Base-by-base conservation (phyloP, 495 filamentous ascomycete species). In the Opeltia flavorubescens region DNA sequence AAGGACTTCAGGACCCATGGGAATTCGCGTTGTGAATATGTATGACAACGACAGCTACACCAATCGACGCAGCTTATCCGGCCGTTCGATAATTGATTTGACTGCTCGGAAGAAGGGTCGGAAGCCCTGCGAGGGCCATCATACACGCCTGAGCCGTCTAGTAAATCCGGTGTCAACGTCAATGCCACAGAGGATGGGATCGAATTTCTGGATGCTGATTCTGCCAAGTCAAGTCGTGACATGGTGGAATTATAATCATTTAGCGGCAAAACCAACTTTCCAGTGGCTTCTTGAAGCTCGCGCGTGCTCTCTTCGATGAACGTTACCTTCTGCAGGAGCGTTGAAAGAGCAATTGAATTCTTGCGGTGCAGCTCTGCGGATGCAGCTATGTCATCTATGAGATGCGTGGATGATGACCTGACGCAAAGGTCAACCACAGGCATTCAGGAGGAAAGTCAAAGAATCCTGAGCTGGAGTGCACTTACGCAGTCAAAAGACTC, bases 11-110 rank as follows among this genome's bases (percentile, higher is more conserved):
- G 24, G 9, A 27, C 4, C 39, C 46, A 45, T 9, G 50, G 50
- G 5, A 33, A 48, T 30, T 15, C 40, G 31, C 48, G 8, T 6
- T 7, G 44, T n/a, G 15, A 38, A 12, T 18, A 23, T 2, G 23
- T 21, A 43, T 52, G 50, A 15, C 50, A 52, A 8, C 13, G 5
- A 43, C 50, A 52, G 33, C 50, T 52, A 31, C 50, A 52, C 46
- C 45, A 52, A 9, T 26, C 31, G 11, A 24, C 13, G 28, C 50
- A 52, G 43, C 31, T 1, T 31, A 41, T 1, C 11, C 28, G 18
- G 9, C 9, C 26, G 17, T 17, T 2, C 5, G 4, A 15, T 25
- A 17, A 5, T 9, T 5, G 9, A 35, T 30, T 21, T 13, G 20
- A 15, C 18, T 31, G 23, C 35, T 38, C 28, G 12, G 27, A 29